Evolutionary conservation across 345 rosid species (phyloP), one percentile per base, ranked within the genome.

Genomic region (Hibiscus trionum): DNA sequence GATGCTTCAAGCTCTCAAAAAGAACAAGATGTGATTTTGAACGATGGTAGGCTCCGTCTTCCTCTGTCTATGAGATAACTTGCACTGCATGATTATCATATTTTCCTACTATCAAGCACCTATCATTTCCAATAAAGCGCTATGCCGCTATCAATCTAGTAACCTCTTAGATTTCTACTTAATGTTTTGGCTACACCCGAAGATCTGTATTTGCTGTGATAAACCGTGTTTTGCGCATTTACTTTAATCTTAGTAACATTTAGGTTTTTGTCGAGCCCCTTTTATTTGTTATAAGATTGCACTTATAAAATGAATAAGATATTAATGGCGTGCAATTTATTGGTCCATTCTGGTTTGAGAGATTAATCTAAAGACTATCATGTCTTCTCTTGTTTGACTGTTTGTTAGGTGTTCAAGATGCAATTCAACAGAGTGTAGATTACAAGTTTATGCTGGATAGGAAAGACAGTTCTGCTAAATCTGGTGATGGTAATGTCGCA

Each of bases 1-100:
- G 92, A 84, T 85, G 81, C 82, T 62, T 90, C 95, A 61, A 87
- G 86, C 82, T 77, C 84, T 76, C 84, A 81, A 71, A 92, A 78
- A 71, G 93, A 90, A 61, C 88, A 82, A 74, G 86, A 87, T 72
- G 21, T 78, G 80, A 78, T 83, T 33, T 61, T 82, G 63, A 79
- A 87, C n/a, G 86, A 87, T 74, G 97, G 98, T 91, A 88, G 75
- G 89, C 49, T 15, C 35, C 2, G 37, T 4, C 35, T 29, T 75
- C 3, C 56, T 33, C 11, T 68, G 15, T 49, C 21, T 46, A 47
- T 39, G 29, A 57, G 26, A 37, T 61, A 55, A 55, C 17, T 73
- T 73, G 49, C 4, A 33, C 46, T 55, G 21, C 35, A 35, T 42
- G 11, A 61, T 61, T 24, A 47, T 61, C 19, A 2, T 70, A 19